Evolutionary conservation across 2,329 filamentous ascomycete species (phyloP).

Genomic region (Camillea tinctor): DNA sequence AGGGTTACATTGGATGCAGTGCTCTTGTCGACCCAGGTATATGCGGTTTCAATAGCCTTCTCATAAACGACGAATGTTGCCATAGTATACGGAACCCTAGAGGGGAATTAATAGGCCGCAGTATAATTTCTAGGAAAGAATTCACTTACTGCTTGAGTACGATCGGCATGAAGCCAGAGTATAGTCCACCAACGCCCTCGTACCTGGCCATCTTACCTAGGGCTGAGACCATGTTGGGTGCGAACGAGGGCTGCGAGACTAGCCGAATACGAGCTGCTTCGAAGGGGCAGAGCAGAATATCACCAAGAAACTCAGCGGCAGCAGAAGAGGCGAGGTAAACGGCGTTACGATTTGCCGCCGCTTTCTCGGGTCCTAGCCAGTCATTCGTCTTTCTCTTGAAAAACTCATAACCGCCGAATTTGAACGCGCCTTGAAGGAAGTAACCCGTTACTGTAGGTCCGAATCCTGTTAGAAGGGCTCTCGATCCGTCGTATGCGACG

Average conservation of each 20-base stretch:
- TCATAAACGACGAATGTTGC: constrained; percentile 27
- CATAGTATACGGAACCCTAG: constrained; percentile 28
- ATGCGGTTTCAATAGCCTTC: constrained; percentile 22
- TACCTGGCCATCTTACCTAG: constrained; percentile 22
- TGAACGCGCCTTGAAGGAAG: constrained; percentile 28
- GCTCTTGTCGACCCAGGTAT: constrained; percentile 22
- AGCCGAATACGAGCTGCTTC: constrained; percentile 28
- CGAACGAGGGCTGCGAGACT: constrained; percentile 26
- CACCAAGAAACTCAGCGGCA: constrained; percentile 25
- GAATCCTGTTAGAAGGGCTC: constrained; percentile 25
- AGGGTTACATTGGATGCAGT: constrained; percentile 16
- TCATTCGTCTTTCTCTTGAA: constrained; percentile 26
- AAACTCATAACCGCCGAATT: constrained; percentile 29
- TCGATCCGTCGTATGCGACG: constrained; percentile 18
- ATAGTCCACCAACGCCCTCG: constrained; percentile 25
- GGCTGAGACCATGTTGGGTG: constrained; percentile 18
- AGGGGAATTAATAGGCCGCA: constrained; percentile 3
- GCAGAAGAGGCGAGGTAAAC: constrained; percentile 27
- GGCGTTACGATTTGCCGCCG: constrained; percentile 20
- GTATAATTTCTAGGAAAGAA: neutral
- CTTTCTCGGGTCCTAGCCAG: constrained; percentile 22
- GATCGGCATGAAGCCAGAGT: constrained; percentile 27
- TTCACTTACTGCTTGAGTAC: constrained; percentile 26
- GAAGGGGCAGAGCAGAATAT: constrained; percentile 26
- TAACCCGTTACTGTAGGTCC: constrained; percentile 28